phyloP scores from a whole-genome alignment of 805 yeast species.

The Wickerhamiella qilinensis region DNA sequence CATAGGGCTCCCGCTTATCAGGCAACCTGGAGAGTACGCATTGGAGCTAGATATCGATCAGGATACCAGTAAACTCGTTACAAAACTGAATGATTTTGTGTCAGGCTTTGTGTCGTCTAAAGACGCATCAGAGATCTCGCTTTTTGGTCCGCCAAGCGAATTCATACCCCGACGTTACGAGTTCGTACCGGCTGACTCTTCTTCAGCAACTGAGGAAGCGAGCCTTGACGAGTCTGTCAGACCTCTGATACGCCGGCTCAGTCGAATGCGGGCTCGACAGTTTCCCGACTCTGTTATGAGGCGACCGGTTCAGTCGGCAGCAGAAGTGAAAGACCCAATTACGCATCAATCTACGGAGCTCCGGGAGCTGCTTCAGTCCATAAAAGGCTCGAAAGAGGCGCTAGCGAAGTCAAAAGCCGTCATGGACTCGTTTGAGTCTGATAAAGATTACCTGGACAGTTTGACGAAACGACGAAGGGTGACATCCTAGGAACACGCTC shows the following conservation, averaged over 20 bases:
- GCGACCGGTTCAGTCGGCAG: background rate
- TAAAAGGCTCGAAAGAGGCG: background rate
- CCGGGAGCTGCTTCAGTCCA: background rate
- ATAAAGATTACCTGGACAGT: background rate
- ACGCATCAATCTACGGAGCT: no score
- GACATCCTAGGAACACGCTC: no score
- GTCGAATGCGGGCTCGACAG: background rate
- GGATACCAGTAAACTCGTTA: background rate
- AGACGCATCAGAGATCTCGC: background rate
- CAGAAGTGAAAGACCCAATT: no score
- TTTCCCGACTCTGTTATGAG: background rate
- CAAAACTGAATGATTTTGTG: background rate
- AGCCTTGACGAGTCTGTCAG: background rate
- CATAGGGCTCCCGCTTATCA: background rate
- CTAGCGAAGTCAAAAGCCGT: background rate
- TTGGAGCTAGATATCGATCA: background rate
- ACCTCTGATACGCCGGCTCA: background rate
- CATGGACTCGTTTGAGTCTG: background rate
- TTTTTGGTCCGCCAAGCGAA: background rate
- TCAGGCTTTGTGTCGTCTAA: background rate
- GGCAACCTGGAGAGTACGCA: background rate
- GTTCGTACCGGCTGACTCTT: background rate
- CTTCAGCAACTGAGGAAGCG: background rate
- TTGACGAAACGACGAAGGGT: background rate
- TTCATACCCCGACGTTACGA: background rate